Conservation (phyloP, 2,329 filamentous ascomycete genomes). For the Exophiala aquamarina region DNA sequence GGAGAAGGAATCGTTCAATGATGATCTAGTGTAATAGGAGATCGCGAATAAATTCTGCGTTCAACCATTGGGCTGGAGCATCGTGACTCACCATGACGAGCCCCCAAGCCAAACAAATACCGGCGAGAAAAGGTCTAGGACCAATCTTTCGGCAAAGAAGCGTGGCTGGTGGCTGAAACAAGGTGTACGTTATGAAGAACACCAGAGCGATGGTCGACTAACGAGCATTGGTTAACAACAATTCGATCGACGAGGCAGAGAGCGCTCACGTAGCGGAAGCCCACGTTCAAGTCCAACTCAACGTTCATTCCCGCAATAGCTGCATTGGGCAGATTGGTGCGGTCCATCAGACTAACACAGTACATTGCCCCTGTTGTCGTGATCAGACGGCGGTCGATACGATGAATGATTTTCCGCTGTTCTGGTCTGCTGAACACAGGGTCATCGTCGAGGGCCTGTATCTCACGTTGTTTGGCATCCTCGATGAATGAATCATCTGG, state of each 20-base stretch:
- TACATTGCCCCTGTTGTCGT: slow-evolving; percentile 66
- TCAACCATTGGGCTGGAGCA: too few species aligned
- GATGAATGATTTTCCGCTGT: slow-evolving; percentile 65
- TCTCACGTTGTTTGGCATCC: background rate
- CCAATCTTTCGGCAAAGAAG: slow-evolving; percentile 66
- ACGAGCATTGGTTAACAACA: background rate
- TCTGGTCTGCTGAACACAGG: slow-evolving; percentile 55
- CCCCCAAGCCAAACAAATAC: slow-evolving; percentile 40
- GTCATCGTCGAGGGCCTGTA: slow-evolving; percentile 23
- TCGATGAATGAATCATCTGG: slow-evolving; percentile 1
- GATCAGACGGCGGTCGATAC: slow-evolving; percentile 67
- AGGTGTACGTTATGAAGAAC: slow-evolving; percentile 70
- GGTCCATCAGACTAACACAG: slow-evolving; percentile 74
- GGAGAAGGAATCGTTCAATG: too few species aligned
- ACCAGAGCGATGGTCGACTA: slow-evolving; percentile 64
- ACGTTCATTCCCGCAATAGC: slow-evolving; percentile 60
- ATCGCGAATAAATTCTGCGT: too few species aligned
- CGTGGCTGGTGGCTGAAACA: slow-evolving; percentile 70
- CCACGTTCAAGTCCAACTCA: slow-evolving; percentile 4
- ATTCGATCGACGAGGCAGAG: background rate
- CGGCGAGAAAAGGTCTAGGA: slow-evolving; percentile 29
- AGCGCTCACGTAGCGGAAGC: slow-evolving; percentile 6
- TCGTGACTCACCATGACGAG: slow-evolving; percentile 41
- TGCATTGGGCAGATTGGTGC: slow-evolving; percentile 72
- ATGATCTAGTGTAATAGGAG: too few species aligned